Conservation (phyloP, 2,329 filamentous ascomycete genomes). For the Aspergillus niger region DNA sequence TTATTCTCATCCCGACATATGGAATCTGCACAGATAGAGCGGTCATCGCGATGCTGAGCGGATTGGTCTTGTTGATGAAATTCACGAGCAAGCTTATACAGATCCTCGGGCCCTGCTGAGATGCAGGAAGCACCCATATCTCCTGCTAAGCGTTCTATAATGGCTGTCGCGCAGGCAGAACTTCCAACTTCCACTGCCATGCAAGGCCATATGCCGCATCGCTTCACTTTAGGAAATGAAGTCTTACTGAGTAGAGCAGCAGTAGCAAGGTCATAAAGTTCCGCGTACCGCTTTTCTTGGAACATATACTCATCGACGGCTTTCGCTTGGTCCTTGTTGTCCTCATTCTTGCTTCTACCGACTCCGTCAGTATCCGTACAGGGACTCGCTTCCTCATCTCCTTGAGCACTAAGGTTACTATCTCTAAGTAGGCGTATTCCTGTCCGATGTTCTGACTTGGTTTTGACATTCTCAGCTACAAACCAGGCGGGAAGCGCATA, state of each 20-base stretch:
- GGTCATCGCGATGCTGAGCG: neutral
- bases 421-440: neutral
- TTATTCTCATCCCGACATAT: neutral
- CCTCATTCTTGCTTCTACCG: neutral
- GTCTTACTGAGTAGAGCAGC: neutral
- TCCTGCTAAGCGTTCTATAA: neutral
- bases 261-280: neutral
- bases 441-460: neutral
- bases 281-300: neutral
- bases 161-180: neutral
- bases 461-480: neutral
- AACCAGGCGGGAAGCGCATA: neutral
- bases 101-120: neutral
- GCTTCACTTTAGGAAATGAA: neutral
- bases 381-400: neutral
- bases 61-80: neutral
- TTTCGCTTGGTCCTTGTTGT: neutral
- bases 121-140: neutral
- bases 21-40: neutral
- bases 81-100: neutral
- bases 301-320: neutral
- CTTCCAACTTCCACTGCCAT: neutral
- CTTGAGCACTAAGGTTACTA: neutral
- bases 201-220: neutral
- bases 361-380: neutral